Conservation (phyloP, 1,284 basidiomycete genomes). For the Hemileia vastatrix region DNA sequence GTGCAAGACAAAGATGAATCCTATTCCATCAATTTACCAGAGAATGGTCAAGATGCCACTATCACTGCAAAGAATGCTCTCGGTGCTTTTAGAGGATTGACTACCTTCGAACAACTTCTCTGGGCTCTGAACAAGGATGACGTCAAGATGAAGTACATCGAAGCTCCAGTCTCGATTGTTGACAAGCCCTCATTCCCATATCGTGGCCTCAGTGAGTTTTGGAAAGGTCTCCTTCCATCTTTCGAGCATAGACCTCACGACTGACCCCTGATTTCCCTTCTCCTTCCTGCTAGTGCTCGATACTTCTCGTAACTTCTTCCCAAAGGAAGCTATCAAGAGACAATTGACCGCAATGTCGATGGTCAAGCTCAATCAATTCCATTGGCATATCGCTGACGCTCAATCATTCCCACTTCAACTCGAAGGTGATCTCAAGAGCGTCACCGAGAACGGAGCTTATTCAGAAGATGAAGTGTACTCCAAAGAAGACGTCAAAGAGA, state of each 20-base stretch:
- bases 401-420: conserved; percentile 38
- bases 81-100: conserved; percentile 34
- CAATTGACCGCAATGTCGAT: background rate
- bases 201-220: conserved; percentile 31
- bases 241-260: background rate
- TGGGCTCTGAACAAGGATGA: conserved; percentile 27
- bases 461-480: conserved; percentile 30
- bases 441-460: conserved; percentile 35
- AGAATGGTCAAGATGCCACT: conserved; percentile 26
- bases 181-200: conserved; percentile 39
- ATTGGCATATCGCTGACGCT: conserved; percentile 29
- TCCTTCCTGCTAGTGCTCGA: too few species aligned
- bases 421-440: conserved; percentile 22
- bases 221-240: background rate
- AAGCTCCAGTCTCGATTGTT: conserved; percentile 31
- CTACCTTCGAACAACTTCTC: conserved; percentile 36
- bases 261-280: background rate
- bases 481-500: conserved; percentile 27
- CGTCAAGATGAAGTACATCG: conserved; percentile 27
- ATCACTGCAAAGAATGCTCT: conserved; percentile 32
- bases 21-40: conserved; percentile 33
- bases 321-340: too few species aligned
- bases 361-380: background rate
- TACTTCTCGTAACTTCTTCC: conserved; percentile 31
- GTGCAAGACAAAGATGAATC: conserved; percentile 27